Base-by-base conservation (phyloP, 305 asterid species). In the Solanum chacoense region DNA sequence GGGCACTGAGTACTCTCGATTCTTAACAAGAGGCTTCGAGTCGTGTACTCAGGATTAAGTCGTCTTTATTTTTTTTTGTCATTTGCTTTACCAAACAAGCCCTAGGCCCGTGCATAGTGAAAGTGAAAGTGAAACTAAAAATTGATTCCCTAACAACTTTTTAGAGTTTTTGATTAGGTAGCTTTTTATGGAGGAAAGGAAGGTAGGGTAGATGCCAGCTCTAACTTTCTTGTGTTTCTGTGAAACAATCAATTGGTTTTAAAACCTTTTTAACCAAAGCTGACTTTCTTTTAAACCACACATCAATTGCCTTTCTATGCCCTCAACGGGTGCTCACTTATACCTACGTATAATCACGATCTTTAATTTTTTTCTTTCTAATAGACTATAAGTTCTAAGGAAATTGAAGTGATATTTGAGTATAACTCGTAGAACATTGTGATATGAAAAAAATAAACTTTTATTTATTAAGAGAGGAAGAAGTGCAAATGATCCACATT, bases 131-230 rank as follows among this genome's bases (percentile, higher is more conserved):
- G 86, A 83, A 50, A 20, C 86, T 83, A 31, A 84, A 77, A 84
- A 55, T 84, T 84, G 87, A 84, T 84, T 84, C 87, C 87, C 22
- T 50, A 50, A 11, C 71, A 20, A 37, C 26, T 45, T 37, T 76
- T 76, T 14, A 18, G 20, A 45, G 38, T 29, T 42, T 3, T 83
- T 83, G 74, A 83, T 50, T 83, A 20, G 87, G 74, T 83, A 83
- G 74, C 87, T 55, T 50, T 84, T 75, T 45, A 10, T 20, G 38
- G 10, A 55, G 42, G 87, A 84, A 84, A 36, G 74, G 87, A 84
- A 50, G 87, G 87, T 83, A 50, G 72, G 86, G 73, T 84, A 55
- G 87, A 84, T 84, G 74, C 87, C 87, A 84, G 74, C 87, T 16
- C 31, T 55, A 50, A 84, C 73, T 84, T 84, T 81, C 65, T 65